Conservation (phyloP, 768 basidiomycete species). For the Multifurca ochricompacta region DNA sequence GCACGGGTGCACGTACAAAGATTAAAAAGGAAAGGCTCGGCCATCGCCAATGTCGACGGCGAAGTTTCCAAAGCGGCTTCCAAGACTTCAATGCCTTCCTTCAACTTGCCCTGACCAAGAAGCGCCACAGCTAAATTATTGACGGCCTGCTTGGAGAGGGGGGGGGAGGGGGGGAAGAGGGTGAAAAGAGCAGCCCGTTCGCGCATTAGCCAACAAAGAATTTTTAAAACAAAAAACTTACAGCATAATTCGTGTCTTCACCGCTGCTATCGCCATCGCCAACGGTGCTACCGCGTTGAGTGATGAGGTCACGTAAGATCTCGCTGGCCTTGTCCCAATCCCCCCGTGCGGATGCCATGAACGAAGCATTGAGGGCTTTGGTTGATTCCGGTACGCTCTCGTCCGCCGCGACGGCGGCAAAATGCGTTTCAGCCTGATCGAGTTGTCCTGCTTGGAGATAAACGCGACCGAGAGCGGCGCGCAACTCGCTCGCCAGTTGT, state of each 20-base stretch:
- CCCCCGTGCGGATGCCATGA: conserved; percentile 61
- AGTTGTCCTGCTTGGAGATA: conserved; percentile 71
- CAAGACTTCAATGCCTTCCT: conserved; percentile 67
- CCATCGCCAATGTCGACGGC: conserved; percentile 63
- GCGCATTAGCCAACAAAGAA: too few species aligned
- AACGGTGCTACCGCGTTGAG: too few species aligned
- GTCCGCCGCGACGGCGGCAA: conserved; percentile 43
- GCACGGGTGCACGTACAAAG: conserved; percentile 66
- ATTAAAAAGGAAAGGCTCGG: conserved; percentile 82
- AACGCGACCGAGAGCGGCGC: conserved; percentile 63
- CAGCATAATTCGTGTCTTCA: background rate
- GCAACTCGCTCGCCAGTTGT: conserved; percentile 42
- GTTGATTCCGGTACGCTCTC: conserved; percentile 35
- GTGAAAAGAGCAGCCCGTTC: background rate
- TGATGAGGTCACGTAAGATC: conserved; percentile 37
- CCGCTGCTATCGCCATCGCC: conserved; percentile 56
- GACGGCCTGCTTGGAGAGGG: conserved; percentile 44
- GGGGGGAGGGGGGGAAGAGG: too few species aligned
- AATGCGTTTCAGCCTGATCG: conserved; percentile 48
- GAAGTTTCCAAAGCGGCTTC: conserved; percentile 55
- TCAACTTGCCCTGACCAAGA: conserved; percentile 61
- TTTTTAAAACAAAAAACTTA: background rate
- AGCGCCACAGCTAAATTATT: conserved; percentile 72
- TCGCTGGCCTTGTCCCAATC: conserved; percentile 53
- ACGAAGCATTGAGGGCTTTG: conserved; percentile 51